Base-by-base conservation (phyloP, 73 alveolate species). In the Loxodes magnus region DNA sequence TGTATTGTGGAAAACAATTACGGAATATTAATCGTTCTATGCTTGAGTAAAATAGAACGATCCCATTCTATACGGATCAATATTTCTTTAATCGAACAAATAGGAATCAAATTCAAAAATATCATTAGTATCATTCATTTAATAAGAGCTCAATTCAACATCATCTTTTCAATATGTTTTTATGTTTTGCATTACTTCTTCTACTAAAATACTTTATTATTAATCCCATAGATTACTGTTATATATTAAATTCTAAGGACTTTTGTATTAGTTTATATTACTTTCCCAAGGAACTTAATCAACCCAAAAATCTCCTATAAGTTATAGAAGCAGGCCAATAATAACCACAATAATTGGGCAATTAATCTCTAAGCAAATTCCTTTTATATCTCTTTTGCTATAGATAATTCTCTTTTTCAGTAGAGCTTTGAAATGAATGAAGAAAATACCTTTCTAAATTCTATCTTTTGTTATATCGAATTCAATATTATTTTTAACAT, bases 301-400 rank as follows among this genome's bases (percentile, higher is more conserved):
- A 57, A 22, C 54, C 10, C 26, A 37, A 7, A 66, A 57, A 27
- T 28, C 29, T 10, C 37, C 21, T 3, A 36, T 9, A n/a, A 74
- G 55, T n/a, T 71, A 26, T 20, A 72, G 35, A 38, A 44, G 65
- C 5, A 82, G 57, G 17, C 95, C 95, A 28, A 55, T 50, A 22
- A 79, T 33, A 12, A 82, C 76, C 4, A 82, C 23, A 4, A 79
- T 7, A 2, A 78, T 54, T n/a, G 95, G 95, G 6, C 77, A 42
- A 35, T 71, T 20, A 2, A 82, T 51, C 51, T 82, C 95, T 7
- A 79, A 35, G 17, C 77, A 9, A 10, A 72, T 44, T 12, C 88
- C 78, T 37, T 64, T 79, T 5, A 16, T 15, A 38, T 82, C 85
- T 43, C 92, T 77, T 43, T 35, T 36, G 10, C 64, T 51, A 2